These are phyloP conservation scores for Tolypocladium nubicola DNA, from an alignment of 2,329 filamentous ascomycete genomes.

Conservation along the genomic window DNA sequence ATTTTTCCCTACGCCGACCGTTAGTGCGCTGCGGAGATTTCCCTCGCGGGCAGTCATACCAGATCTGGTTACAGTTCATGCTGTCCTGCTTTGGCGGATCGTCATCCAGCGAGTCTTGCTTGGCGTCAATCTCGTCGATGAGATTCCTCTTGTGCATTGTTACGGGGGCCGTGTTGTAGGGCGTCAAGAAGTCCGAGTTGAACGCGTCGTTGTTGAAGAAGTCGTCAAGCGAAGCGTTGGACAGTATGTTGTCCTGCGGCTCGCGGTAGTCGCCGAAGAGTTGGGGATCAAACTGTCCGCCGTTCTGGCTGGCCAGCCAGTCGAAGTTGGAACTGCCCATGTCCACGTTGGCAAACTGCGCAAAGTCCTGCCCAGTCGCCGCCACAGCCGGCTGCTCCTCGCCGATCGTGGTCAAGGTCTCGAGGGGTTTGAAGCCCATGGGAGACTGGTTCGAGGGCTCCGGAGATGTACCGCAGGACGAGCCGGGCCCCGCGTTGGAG, in stretches of 20 bases:
- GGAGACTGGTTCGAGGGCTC: slow-evolving; percentile 67
- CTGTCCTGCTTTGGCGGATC: slow-evolving; percentile 47
- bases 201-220: slow-evolving; percentile 68
- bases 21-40: slow-evolving; percentile 25
- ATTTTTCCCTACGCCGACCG: slow-evolving; percentile 60
- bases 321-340: slow-evolving; percentile 50
- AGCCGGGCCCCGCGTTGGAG: slow-evolving; percentile 47
- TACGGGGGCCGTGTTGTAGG: slow-evolving; percentile 57
- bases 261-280: slow-evolving; percentile 91
- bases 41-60: slow-evolving; percentile 47
- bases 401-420: slow-evolving; percentile 54
- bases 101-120: slow-evolving; percentile 60
- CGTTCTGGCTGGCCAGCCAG: slow-evolving; percentile 71
- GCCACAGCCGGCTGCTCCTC: slow-evolving; percentile 44
- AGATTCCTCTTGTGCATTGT: slow-evolving; percentile 52
- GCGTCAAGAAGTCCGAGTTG: slow-evolving; percentile 69
- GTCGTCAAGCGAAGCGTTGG: slow-evolving; percentile 60
- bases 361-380: slow-evolving; percentile 21
- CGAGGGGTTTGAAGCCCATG: slow-evolving; percentile 50
- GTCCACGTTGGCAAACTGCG: slow-evolving; percentile 21
- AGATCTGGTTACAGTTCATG: slow-evolving; percentile 83
- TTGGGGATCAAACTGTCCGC: slow-evolving; percentile 80
- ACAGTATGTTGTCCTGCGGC: slow-evolving; percentile 69
- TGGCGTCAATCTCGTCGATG: slow-evolving; percentile 66
- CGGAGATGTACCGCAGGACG: slow-evolving; percentile 67